Evolutionary conservation across 306 rosid species (phyloP).

Genomic region (Oxytropis ochrocephala): DNA sequence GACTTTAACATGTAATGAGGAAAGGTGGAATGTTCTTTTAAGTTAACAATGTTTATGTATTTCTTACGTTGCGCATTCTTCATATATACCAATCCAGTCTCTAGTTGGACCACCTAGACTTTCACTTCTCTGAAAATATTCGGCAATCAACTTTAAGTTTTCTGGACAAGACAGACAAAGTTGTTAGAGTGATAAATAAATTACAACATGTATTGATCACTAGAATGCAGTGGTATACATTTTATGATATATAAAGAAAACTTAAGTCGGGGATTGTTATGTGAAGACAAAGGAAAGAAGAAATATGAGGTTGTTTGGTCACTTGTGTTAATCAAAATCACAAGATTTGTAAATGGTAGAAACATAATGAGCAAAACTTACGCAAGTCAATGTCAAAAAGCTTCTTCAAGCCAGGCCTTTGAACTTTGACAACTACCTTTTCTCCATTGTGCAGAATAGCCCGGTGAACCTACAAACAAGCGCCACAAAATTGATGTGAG

Average conservation of each 20-base stretch:
- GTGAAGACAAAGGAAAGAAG: too few relatives aligned
- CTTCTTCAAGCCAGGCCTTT: conserved; percentile 93
- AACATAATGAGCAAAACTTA: conserved; percentile 39
- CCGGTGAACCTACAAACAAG: conserved; percentile 69
- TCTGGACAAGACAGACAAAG: conserved; percentile 38
- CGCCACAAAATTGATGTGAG: conserved; percentile 8
- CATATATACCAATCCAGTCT: conserved; percentile 89
- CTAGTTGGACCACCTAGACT: conserved; percentile 77
- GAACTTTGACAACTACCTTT: conserved; percentile 84
- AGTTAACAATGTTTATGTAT: background rate
- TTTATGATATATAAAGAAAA: too few relatives aligned
- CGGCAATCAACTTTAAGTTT: conserved; percentile 89
- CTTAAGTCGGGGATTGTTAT: too few relatives aligned
- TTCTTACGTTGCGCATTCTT: conserved; percentile 89
- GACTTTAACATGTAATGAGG: background rate
- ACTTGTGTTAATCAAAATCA: background rate
- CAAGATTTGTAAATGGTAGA: background rate
- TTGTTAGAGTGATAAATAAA: background rate
- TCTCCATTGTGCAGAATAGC: conserved; percentile 91
- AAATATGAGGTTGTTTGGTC: too few relatives aligned
- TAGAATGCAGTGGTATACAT: too few relatives aligned
- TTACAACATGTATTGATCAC: background rate
- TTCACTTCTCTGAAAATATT: conserved; percentile 90
- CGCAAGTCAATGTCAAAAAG: conserved; percentile 93
- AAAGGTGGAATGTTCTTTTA: background rate